Base-by-base conservation (phyloP, 192 early-diverging fungal species). In the Coemansia sp. region DNA sequence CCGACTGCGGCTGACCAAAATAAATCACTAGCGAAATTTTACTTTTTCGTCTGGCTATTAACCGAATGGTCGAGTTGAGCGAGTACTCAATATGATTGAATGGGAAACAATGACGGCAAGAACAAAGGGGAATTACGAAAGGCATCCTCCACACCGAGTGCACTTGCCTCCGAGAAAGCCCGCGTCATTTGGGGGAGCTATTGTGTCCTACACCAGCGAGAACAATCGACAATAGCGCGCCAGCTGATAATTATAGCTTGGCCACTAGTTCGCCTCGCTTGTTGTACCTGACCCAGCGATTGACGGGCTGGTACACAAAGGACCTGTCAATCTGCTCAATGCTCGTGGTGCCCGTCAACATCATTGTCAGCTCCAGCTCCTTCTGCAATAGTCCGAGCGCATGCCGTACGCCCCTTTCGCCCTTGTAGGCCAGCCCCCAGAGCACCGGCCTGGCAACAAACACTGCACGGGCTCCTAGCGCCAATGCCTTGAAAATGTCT, bases 401-500 rank as follows among this genome's bases (percentile, higher is more conserved):
- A 16, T 80, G 69, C 42, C 90, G 84, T 25, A 93, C 97, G 63
- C 97, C 97, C 14, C 73, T 67, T 41, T 94, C 89, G 18, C 97
- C 97, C 77, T 97, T 92, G 89, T 76, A 93, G 65, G 57, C 96
- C 93, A 77, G 94, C 66, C 61, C 95, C 94, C 68, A 96, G 88
- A 72, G 70, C 26, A 83, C 79, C 3, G 86, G 85, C 3, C 85
- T 71, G 7, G 82, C 86, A 45, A 84, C 66, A 68, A 88, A 88
- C 42, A 86, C 85, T 3, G 90, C 96, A 41, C 86, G 88, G 1
- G 97, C 97, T 11, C 97, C 97, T 9, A 99, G 75, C 6, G 96
- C 96, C 62, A 99, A 83, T 2, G 95, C 95, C 85, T 98, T 98
- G 83, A 97, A 87, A 20, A 99, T 88, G 79, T 99, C 97, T 13